These are phyloP conservation scores for Pleoardoris graminearum DNA, from an alignment of 2,329 filamentous ascomycete genomes.

Conservation along the genomic window DNA sequence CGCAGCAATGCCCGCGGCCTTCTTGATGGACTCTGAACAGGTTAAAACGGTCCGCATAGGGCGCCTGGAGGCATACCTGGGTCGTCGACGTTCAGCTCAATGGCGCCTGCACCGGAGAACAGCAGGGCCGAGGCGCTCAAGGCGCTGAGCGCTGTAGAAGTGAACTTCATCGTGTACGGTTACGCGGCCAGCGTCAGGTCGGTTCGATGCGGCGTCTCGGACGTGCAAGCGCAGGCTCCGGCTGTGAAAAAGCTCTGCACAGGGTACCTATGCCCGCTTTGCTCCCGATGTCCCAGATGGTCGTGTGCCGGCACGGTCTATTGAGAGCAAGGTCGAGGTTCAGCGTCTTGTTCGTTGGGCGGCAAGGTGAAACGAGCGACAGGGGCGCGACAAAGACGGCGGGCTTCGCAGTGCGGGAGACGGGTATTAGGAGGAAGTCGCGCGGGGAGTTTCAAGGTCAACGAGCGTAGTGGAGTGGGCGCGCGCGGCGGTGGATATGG, in stretches of 20 bases:
- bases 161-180: slow-evolving; percentile 40
- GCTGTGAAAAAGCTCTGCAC: not conserved
- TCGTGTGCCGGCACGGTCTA: too few relatives aligned
- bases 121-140: slow-evolving; percentile 38
- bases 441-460: not conserved
- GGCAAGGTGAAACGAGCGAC: slow-evolving; percentile 7
- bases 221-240: slow-evolving; percentile 30
- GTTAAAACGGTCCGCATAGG: slow-evolving; percentile 16
- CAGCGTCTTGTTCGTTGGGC: not conserved
- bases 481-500: slow-evolving; percentile 2
- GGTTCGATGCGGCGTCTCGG: slow-evolving; percentile 17
- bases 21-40: slow-evolving; percentile 62
- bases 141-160: slow-evolving; percentile 31
- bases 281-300: too few relatives aligned
- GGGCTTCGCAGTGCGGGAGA: not conserved
- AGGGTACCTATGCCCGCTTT: too few relatives aligned
- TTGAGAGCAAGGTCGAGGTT: not conserved
- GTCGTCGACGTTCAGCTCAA: slow-evolving; percentile 35
- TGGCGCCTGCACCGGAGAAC: slow-evolving; percentile 35
- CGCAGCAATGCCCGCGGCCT: slow-evolving; percentile 64
- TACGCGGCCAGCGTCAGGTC: slow-evolving; percentile 16
- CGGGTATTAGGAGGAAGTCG: not conserved
- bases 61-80: slow-evolving; percentile 26
- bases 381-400: not conserved
- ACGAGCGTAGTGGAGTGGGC: slow-evolving; percentile 8